phyloP scores from a whole-genome alignment of 345 rosid species.

The Combretum micranthum region DNA sequence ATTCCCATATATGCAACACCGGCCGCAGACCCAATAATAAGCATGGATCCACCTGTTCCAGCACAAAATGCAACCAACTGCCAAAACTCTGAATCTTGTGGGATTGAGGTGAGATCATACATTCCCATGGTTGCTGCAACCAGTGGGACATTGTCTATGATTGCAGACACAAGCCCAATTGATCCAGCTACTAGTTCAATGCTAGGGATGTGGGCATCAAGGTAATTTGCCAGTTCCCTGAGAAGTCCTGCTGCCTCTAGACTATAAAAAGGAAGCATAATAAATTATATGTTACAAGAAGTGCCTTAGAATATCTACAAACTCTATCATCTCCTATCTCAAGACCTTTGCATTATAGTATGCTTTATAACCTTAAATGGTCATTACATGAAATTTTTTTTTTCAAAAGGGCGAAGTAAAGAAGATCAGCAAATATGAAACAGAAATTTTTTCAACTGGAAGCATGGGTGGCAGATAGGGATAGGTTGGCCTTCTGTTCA shows the following conservation, averaged over 20 bases:
- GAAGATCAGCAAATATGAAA: too few species aligned
- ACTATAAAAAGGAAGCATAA: conserved; percentile 22
- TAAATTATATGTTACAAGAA: background rate
- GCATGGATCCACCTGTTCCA: conserved; percentile 95
- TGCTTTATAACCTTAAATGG: too few species aligned
- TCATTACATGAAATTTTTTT: too few species aligned
- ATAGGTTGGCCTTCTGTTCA: too few species aligned
- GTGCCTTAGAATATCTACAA: background rate
- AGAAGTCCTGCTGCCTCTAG: conserved; percentile 94
- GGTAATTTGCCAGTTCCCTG: conserved; percentile 84
- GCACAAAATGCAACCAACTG: conserved; percentile 92
- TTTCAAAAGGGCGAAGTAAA: too few species aligned
- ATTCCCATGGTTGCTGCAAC: conserved; percentile 98
- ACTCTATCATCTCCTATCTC: too few species aligned
- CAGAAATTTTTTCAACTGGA: too few species aligned
- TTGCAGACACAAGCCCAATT: conserved; percentile 76
- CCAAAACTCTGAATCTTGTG: conserved; percentile 89
- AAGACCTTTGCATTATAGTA: too few species aligned
- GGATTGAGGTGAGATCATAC: conserved; percentile 81
- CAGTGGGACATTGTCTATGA: conserved; percentile 86
- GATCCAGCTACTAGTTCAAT: conserved; percentile 76
- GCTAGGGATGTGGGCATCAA: conserved; percentile 74
- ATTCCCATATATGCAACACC: conserved; percentile 99
- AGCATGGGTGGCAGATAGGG: too few species aligned
- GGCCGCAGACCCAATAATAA: conserved; percentile 88